These are phyloP conservation scores for Russula abietina DNA, from an alignment of 768 basidiomycete species.

Conservation along the genomic window DNA sequence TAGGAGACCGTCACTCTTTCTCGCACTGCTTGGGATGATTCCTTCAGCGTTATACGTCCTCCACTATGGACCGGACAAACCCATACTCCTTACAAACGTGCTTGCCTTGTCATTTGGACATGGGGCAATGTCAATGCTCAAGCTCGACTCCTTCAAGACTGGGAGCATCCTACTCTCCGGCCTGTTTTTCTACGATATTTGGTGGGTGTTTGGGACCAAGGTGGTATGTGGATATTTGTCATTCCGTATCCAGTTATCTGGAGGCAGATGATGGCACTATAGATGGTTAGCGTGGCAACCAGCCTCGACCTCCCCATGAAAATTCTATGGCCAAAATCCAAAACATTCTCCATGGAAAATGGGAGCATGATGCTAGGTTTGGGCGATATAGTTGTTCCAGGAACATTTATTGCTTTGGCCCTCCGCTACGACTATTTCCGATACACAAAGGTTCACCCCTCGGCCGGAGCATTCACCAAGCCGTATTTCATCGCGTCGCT, in stretches of 20 bases:
- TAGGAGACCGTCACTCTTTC: slow-evolving; percentile 50
- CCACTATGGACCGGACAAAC: slow-evolving; percentile 38
- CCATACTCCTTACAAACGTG: slow-evolving; percentile 73
- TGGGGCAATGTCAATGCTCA: slow-evolving; percentile 71
- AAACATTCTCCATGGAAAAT: slow-evolving; percentile 40
- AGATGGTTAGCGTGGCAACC: slow-evolving; percentile 95
- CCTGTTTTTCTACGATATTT: slow-evolving; percentile 89
- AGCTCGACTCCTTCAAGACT: slow-evolving; percentile 85
- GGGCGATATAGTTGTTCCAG: slow-evolving; percentile 73
- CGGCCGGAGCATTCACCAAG: slow-evolving; percentile 43
- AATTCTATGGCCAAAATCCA: slow-evolving; percentile 76
- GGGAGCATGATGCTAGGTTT: slow-evolving; percentile 90
- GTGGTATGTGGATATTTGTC: slow-evolving; percentile 51
- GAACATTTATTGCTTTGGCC: slow-evolving; percentile 72
- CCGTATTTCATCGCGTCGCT: slow-evolving; percentile 73
- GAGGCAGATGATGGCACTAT: slow-evolving; percentile 2
- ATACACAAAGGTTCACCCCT: slow-evolving; percentile 27
- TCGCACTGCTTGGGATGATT: slow-evolving; percentile 54
- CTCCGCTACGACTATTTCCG: slow-evolving; percentile 76
- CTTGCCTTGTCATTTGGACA: slow-evolving; percentile 70
- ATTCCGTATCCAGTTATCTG: neutral
- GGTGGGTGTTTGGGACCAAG: slow-evolving; percentile 88
- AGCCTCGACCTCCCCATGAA: slow-evolving; percentile 91
- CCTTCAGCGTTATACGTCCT: slow-evolving; percentile 63
- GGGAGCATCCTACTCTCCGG: slow-evolving; percentile 77